phyloP scores from a whole-genome alignment of 2,329 filamentous ascomycete genomes.

The Cryphonectria nitschkei region DNA sequence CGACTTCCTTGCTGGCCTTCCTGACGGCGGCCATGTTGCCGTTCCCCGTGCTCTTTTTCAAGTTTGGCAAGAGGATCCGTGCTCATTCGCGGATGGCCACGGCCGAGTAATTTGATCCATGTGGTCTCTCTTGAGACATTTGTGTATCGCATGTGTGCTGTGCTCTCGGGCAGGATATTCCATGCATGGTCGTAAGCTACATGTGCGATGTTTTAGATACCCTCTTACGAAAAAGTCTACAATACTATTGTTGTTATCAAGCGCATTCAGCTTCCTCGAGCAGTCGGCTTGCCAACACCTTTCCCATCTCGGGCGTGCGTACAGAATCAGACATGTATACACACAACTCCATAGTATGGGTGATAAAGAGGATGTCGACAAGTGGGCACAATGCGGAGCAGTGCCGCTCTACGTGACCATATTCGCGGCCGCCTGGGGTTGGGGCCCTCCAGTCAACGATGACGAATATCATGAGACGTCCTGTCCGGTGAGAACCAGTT shows the following conservation, averaged over 20 bases:
- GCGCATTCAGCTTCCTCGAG: neutral
- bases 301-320: neutral
- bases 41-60: constrained; percentile 67
- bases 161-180: neutral
- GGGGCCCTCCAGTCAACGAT: neutral
- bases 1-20: constrained; percentile 64
- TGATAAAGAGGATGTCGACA: neutral
- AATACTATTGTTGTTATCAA: neutral
- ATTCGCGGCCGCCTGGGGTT: neutral
- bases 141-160: neutral
- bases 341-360: neutral
- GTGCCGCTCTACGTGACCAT: neutral
- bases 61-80: constrained; percentile 61
- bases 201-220: constrained; percentile 9
- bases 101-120: constrained; percentile 27
- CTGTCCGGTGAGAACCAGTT: neutral
- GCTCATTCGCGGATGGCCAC: constrained; percentile 58
- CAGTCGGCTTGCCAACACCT: neutral
- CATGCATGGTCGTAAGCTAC: neutral
- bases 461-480: neutral
- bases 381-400: neutral
- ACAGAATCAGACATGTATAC: neutral
- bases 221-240: neutral
- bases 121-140: neutral
- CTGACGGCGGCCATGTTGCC: constrained; percentile 65